These are phyloP conservation scores for Pythium scleroteichum DNA, from an alignment of 352 stramenopile species.

Conservation along the genomic window DNA sequence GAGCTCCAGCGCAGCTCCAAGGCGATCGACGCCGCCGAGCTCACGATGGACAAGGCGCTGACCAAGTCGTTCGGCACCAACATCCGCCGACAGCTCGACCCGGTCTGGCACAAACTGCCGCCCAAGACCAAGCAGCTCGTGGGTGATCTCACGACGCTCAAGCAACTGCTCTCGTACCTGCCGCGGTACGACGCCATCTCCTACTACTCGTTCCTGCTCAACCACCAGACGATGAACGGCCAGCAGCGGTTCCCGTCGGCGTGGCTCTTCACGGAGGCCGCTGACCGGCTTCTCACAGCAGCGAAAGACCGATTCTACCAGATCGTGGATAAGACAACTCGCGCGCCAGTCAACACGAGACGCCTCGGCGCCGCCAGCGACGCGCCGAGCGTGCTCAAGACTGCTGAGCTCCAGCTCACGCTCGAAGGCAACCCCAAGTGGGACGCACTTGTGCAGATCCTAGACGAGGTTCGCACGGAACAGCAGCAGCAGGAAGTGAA, in stretches of 20 bases:
- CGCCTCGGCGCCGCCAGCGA: slow-evolving; percentile 18
- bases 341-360: slow-evolving; percentile 41
- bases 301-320: slow-evolving; percentile 94
- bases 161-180: slow-evolving; percentile 90
- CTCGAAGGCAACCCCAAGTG: slow-evolving; percentile 96
- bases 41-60: slow-evolving; percentile 94
- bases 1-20: slow-evolving; percentile 92
- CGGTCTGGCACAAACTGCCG: slow-evolving; percentile 95
- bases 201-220: slow-evolving; percentile 95
- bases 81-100: slow-evolving; percentile 92
- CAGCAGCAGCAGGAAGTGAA: slow-evolving; percentile 16
- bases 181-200: slow-evolving; percentile 96
- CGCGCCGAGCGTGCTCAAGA: slow-evolving; percentile 23
- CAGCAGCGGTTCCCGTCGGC: slow-evolving; percentile 86
- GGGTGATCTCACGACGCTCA: slow-evolving; percentile 70
- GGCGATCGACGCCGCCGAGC: slow-evolving; percentile 71
- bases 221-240: slow-evolving; percentile 88
- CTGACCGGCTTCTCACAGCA: slow-evolving; percentile 91
- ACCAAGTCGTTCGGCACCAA: slow-evolving; percentile 70
- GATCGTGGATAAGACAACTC: slow-evolving; percentile 63
- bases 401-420: slow-evolving; percentile 55
- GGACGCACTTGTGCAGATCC: slow-evolving; percentile 88
- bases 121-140: slow-evolving; percentile 94
- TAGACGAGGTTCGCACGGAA: slow-evolving; percentile 89
- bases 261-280: slow-evolving; percentile 94